These are phyloP conservation scores for Yarrowia hollandica DNA, from an alignment of 805 yeast species.

Conservation along the genomic window DNA sequence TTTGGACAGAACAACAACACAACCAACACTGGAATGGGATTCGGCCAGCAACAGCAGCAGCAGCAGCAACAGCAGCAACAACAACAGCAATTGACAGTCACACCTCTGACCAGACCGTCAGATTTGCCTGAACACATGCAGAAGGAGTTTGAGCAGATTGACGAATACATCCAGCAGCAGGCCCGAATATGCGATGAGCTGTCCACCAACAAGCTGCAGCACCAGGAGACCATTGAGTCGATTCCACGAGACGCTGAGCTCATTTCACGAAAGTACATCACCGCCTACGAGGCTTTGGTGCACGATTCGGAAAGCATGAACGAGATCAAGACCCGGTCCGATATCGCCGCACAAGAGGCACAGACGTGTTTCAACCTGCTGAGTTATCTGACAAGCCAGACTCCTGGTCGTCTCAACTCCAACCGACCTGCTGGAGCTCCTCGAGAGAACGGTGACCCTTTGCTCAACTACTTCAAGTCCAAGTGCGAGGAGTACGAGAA, in stretches of 20 bases:
- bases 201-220: slow-evolving; percentile 44
- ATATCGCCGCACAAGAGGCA: slow-evolving; percentile 37
- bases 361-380: slow-evolving; percentile 38
- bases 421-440: slow-evolving; percentile 21
- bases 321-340: slow-evolving; percentile 36
- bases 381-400: slow-evolving; percentile 39
- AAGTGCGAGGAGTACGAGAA: slow-evolving; percentile 47
- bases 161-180: slow-evolving; percentile 55
- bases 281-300: slow-evolving; percentile 55
- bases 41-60: slow-evolving; percentile 31
- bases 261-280: slow-evolving; percentile 49
- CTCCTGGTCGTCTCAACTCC: slow-evolving; percentile 33
- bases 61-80: slow-evolving; percentile 35
- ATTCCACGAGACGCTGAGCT: slow-evolving; percentile 59
- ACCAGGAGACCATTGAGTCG: slow-evolving; percentile 49
- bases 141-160: slow-evolving; percentile 55
- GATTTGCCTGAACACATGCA: slow-evolving; percentile 58
- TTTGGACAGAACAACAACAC: slow-evolving; percentile 28
- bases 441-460: slow-evolving; percentile 47
- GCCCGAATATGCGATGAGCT: slow-evolving; percentile 54
- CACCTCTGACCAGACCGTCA: slow-evolving; percentile 59
- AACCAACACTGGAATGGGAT: slow-evolving; percentile 14
- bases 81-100: slow-evolving; percentile 42
- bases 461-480: slow-evolving; percentile 53
- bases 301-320: slow-evolving; percentile 46